Evolutionary conservation across 768 basidiomycete species (phyloP), one percentile per base, ranked within the genome.

Genomic region (Leccinum pellstonianum): DNA sequence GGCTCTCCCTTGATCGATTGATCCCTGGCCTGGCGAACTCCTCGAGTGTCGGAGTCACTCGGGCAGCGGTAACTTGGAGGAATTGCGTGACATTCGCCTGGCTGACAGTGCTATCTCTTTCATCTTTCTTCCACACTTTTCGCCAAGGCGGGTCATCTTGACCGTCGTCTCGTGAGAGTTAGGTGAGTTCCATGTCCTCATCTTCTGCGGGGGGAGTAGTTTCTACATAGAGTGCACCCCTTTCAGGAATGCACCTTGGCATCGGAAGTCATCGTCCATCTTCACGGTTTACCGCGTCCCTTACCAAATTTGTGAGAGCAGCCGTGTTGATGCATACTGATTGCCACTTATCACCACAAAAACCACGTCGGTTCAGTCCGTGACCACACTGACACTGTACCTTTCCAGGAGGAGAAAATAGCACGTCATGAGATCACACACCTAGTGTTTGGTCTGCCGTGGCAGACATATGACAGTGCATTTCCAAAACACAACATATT

Each of bases 281-380:
- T 37, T 21, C 38, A 25, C 10, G 15, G 38, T 38, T 14, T 21
- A 41, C 37, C 37, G 37, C 27, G 43, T 21, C 12, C 47, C 27
- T 58, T 31, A 58, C 35, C 37, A 21, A n/a, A 17, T 38, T 37
- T 23, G 43, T 15, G 19, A 23, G 17, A 4, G 55, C 47, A 31
- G 27, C 17, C 15, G 31, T 27, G 15, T 19, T 29, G 25, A 21
- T 49, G 29, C 38, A 46, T 31, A 29, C 21, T 37, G 21, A 49
- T 50, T 29, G 37, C 43, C 56, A 58, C 48, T 38, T 58, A 59
- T 58, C 27, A 49, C 25, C 31, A 35, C 47, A 31, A 6, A 29
- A 17, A 49, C 48, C 29, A 51, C 29, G 17, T 15, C 50, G 50
- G n/a, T 29, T 52, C n/a, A 31, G 19, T 52, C 51, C 25, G 51